phyloP scores from a whole-genome alignment of 768 basidiomycete genomes.

The Candolleomyces efflorescens region DNA sequence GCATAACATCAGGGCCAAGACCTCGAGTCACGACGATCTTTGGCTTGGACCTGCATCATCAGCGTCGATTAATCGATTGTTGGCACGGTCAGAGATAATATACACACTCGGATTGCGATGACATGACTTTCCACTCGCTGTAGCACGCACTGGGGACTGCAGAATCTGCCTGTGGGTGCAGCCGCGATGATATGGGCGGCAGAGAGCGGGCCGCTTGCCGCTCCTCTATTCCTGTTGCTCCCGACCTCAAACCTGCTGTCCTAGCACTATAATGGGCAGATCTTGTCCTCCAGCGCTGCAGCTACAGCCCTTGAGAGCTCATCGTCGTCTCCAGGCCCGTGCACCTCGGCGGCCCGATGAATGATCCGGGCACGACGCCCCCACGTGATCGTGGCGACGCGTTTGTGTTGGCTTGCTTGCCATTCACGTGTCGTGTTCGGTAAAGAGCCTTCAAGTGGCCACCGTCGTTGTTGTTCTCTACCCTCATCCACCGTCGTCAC shows the following conservation, averaged over 20 bases:
- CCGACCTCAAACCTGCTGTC: no score
- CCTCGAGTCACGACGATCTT: conserved; percentile 57
- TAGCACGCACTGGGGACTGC: no score
- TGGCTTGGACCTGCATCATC: conserved; percentile 6
- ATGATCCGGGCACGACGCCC: conserved; percentile 6
- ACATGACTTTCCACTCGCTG: no score
- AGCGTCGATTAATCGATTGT: neutral
- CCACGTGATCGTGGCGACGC: conserved; percentile 35
- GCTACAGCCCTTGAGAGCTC: no score
- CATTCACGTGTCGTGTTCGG: conserved; percentile 40
- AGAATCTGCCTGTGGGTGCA: no score
- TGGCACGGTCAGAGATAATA: neutral
- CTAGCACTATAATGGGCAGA: no score
- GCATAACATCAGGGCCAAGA: conserved; percentile 63
- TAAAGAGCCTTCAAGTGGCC: conserved; percentile 22
- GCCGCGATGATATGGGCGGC: no score
- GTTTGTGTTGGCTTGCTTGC: conserved; percentile 23
- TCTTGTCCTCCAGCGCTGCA: no score
- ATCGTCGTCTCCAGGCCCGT: neutral
- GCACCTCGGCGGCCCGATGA: neutral
- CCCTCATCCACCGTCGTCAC: conserved; percentile 20
- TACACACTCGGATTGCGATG: neutral
- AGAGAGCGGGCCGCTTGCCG: no score
- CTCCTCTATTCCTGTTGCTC: no score
- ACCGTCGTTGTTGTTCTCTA: conserved; percentile 18